phyloP scores from a whole-genome alignment of 2,329 filamentous ascomycete genomes.

The Colletotrichum lentis region DNA sequence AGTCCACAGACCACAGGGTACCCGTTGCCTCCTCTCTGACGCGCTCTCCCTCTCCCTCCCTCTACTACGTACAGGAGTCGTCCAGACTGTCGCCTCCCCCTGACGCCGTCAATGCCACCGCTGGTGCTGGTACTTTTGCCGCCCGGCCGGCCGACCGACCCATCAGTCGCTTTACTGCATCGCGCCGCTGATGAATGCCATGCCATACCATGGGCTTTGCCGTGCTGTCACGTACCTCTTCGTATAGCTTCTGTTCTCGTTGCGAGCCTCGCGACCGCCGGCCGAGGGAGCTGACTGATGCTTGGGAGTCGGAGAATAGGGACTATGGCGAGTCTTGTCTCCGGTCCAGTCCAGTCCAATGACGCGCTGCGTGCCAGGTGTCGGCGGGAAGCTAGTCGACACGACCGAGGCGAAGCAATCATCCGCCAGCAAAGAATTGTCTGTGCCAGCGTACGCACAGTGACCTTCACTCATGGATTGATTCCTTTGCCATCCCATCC shows the following conservation, averaged over 20 bases:
- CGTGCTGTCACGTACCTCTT: background rate
- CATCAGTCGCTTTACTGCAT: slow-evolving; percentile 30
- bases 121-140: slow-evolving; percentile 13
- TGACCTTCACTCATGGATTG: slow-evolving; percentile 27
- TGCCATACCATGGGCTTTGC: slow-evolving; percentile 20
- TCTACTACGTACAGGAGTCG: background rate
- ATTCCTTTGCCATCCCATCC: slow-evolving; percentile 19
- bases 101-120: slow-evolving; percentile 7
- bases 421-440: slow-evolving; percentile 29
- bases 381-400: slow-evolving; percentile 30
- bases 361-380: slow-evolving; percentile 17
- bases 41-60: background rate
- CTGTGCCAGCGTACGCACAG: slow-evolving; percentile 32
- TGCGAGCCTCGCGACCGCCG: slow-evolving; percentile 1
- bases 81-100: background rate
- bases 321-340: slow-evolving; percentile 19
- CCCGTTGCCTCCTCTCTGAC: slow-evolving; percentile 21
- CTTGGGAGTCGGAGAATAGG: slow-evolving; percentile 20
- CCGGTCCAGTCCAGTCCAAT: slow-evolving; percentile 24
- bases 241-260: slow-evolving; percentile 31
- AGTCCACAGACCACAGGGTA: slow-evolving; percentile 4
- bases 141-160: slow-evolving; percentile 18
- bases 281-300: slow-evolving; percentile 15
- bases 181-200: slow-evolving; percentile 32
- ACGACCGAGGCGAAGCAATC: slow-evolving; percentile 38